Base-by-base conservation (phyloP, 768 basidiomycete genomes). In the Chalciporus chontae region DNA sequence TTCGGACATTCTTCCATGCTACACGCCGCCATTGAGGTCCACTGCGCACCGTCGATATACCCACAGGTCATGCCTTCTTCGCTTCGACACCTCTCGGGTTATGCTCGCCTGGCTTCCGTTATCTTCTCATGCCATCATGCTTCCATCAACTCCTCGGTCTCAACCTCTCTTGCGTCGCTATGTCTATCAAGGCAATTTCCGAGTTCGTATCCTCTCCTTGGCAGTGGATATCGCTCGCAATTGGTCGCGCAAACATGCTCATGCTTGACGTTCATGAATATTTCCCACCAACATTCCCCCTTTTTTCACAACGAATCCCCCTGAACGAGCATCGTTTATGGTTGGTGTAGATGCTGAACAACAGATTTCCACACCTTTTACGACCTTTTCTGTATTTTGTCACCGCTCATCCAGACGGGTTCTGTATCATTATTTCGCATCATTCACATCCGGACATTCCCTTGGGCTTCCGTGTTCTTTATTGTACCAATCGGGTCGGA, bases 381-480 rank as follows among this genome's bases (percentile, higher is more conserved):
- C 50, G 68, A 60, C 45, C 29, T 44, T 50, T 39, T 29, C 19
- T 66, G 62, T 66, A 64, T 68, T 58, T 49, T 66, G 69, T 64
- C 54, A 24, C 49, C 61, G 53, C 40, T 34, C 37, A 32, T 54
- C 27, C 36, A 27, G 55, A 60, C 58, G 64, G 52, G 52, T 52
- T 51, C 40, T 69, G 68, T 69, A 69, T 68, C 64, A 56, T 68
- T 69, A 67, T 69, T 58, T 52, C 39, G 66, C 67, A 69, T 68
- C 54, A 54, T 58, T 26, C 61, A 41, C 61, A 53, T 46, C 54
- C 51, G 65, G 58, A 66, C 63, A 27, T 50, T 52, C 18, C 19
- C 36, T 37, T 53, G 48, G 17, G 47, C 48, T 27, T 40, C 48
- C 60, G 57, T 50, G 54, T 55, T 58, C 26, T 52, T 61, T 64